Percentiles rank a stretch among this genome's conserved stretches.
Evolutionary conservation across 208 protist genomes (phyloP).

Genomic region (Leishmania aethiopica): DNA sequence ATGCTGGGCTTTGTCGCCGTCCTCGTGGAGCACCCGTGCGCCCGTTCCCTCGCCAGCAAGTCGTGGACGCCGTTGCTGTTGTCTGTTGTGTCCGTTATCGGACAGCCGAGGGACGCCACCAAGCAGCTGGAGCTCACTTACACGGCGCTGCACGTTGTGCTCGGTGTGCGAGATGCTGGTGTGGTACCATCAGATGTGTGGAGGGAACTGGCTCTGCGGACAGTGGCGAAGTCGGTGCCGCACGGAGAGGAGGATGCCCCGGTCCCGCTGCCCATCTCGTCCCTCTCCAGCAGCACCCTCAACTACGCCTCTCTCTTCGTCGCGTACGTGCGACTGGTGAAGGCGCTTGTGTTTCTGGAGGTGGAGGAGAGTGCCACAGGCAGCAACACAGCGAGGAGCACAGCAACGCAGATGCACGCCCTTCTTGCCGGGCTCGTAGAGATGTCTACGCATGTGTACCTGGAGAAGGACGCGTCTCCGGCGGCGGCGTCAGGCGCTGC

Average conservation of each 20-base stretch:
- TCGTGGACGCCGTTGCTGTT: conserved; percentile 32
- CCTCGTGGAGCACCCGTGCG: conserved; percentile 36
- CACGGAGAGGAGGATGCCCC: conserved; percentile 17
- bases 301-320: conserved; percentile 31
- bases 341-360: conserved; percentile 13
- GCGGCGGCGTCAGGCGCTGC: not conserved
- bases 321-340: conserved; percentile 27
- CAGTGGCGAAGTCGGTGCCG: conserved; percentile 12
- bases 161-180: conserved; percentile 22
- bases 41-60: conserved; percentile 22
- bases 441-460: conserved; percentile 17
- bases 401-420: conserved; percentile 20
- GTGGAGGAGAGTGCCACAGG: conserved; percentile 28
- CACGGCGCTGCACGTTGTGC: conserved; percentile 29
- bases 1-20: conserved; percentile 25
- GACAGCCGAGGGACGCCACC: conserved; percentile 18
- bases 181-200: conserved; percentile 32
- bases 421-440: conserved; percentile 21
- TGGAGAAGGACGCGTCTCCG: conserved; percentile 5
- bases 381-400: conserved; percentile 14
- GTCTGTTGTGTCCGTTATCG: conserved; percentile 19
- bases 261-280: conserved; percentile 16
- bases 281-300: conserved; percentile 1
- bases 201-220: conserved; percentile 11
- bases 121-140: conserved; percentile 24